Base-by-base conservation (phyloP, 176 grass and related monocot species). In the maize (Zea mays) region DNA sequence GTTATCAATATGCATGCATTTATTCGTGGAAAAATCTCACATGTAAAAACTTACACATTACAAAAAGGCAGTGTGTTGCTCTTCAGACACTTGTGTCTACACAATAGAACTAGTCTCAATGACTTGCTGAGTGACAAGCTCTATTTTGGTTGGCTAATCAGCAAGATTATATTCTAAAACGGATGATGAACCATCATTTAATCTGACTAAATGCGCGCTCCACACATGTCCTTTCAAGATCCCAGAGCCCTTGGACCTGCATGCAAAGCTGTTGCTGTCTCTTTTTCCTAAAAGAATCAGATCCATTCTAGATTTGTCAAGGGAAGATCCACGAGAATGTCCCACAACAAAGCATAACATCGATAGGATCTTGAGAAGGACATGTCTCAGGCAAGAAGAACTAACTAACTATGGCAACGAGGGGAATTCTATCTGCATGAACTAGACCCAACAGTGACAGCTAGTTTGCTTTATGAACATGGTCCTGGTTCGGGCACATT, bases 271-370 rank as follows among this genome's bases (percentile, higher is more conserved):
- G 37, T 44, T 45, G n/a, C 3, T 27, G 13, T 45, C 33, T 62
- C 55, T 69, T 66, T 27, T 69, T 69, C 37, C 34, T 77, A n/a
- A 62, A 86, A 70, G 62, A 75, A 86, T 62, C 52, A 51, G 64
- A 76, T 81, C 34, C 64, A 61, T 35, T 50, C 3, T 69, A 20
- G 11, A 75, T 61, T 74, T 50, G 49, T 73, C 36, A 56, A 81
- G 35, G 64, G 71, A 74, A 86, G 49, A 81, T 80, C 84, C 84
- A 75, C 36, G 33, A 69, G 71, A 79, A 86, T 86, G 71, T 69
- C 55, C 84, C 34, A 51, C 13, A 45, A 75, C 77, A 85, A 68
- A 62, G 69, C 21, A 77, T 36, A 35, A 47, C 51, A 21, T 55
- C 39, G 37, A 65, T 49, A 48, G 42, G 42, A 69, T 47, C 64